Evolutionary conservation across 2,329 filamentous ascomycete genomes (phyloP).

Genomic region (Ophiostoma sp.): DNA sequence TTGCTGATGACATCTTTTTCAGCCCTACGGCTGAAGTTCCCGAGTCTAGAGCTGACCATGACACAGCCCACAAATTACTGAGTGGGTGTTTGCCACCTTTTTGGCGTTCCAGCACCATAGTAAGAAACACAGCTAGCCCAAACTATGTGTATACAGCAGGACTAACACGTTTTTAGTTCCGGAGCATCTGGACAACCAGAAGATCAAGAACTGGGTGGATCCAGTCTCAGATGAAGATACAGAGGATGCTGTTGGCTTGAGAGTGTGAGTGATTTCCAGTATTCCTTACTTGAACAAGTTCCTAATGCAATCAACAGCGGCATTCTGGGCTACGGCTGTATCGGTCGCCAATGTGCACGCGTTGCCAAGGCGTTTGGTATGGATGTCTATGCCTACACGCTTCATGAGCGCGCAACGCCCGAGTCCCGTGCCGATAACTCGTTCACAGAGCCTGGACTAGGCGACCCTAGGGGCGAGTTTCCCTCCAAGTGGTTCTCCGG

Average conservation of each 20-base stretch:
- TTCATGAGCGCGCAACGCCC: conserved; percentile 45
- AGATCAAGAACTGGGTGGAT: conserved; percentile 40
- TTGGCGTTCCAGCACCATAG: conserved; percentile 45
- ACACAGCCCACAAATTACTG: conserved; percentile 49
- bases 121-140: conserved; percentile 31
- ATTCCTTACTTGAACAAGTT: not conserved
- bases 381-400: conserved; percentile 63
- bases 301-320: conserved; percentile 26
- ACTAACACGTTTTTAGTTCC: conserved; percentile 36
- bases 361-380: conserved; percentile 58
- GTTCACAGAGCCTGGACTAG: conserved; percentile 60
- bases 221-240: not conserved
- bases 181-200: conserved; percentile 42
- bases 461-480: conserved; percentile 39
- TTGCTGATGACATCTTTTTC: not conserved
- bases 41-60: not conserved
- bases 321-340: conserved; percentile 40
- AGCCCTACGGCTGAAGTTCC: not conserved
- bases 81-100: conserved; percentile 52
- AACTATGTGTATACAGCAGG: not conserved
- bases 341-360: conserved; percentile 40
- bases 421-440: conserved; percentile 54
- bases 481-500: conserved; percentile 42
- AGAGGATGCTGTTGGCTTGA: conserved; percentile 16
- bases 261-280: conserved; percentile 26